These are phyloP conservation scores for Phytophthora palmivora DNA, from an alignment of 352 stramenopile species.

Conservation along the genomic window DNA sequence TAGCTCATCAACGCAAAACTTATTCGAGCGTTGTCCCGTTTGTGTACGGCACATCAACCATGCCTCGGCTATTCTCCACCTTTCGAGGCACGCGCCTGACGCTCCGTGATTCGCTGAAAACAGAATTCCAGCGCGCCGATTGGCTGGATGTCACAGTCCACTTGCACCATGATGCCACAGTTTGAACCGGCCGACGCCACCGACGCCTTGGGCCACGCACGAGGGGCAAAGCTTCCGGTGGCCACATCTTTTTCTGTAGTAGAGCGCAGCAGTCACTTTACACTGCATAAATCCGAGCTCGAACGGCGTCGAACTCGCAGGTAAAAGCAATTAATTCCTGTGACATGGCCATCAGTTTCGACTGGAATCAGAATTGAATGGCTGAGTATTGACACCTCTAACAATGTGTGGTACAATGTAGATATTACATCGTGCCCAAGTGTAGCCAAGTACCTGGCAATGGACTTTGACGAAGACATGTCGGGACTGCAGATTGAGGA, in stretches of 20 bases:
- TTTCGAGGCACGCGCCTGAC: conserved; percentile 28
- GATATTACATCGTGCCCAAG: neutral
- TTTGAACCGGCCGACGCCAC: conserved; percentile 22
- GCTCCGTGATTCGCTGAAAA: conserved; percentile 10
- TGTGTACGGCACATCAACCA: conserved; percentile 9
- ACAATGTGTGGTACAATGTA: neutral
- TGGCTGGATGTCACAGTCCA: conserved; percentile 24
- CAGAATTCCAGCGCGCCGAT: conserved; percentile 1
- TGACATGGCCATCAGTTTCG: conserved; percentile 6
- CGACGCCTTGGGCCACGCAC: conserved; percentile 11
- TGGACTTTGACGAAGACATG: conserved; percentile 80
- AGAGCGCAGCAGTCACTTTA: conserved; percentile 3
- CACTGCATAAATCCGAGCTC: conserved; percentile 19
- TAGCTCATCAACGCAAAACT: too few species aligned
- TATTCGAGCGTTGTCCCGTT: neutral
- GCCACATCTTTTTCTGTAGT: conserved; percentile 33
- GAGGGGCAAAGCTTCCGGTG: conserved; percentile 20
- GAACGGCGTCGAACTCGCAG: neutral
- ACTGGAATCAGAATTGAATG: conserved; percentile 4
- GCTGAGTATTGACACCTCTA: neutral
- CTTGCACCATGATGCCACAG: conserved; percentile 31
- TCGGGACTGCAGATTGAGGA: conserved; percentile 79
- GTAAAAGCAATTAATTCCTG: conserved; percentile 12
- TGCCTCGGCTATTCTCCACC: conserved; percentile 31
- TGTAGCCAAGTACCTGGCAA: conserved; percentile 19